Base-by-base conservation (phyloP, 345 rosid genomes). In the Lagerstroemia speciosa region DNA sequence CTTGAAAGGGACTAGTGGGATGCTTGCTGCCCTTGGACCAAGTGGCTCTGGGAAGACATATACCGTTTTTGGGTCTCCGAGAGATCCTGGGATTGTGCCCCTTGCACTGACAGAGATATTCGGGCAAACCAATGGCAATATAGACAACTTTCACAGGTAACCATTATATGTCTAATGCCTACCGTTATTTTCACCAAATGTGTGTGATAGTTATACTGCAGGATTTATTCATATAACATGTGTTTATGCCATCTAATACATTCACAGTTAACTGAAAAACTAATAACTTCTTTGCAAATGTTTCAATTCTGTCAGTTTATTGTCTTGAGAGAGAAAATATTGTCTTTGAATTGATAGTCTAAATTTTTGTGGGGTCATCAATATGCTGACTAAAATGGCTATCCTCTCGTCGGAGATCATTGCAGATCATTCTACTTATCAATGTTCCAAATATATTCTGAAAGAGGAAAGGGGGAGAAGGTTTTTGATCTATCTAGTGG, bases 31-130 rank as follows among this genome's bases (percentile, higher is more conserved):
- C 0, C 64, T 91, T 70, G 98, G 96, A 43, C 91, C 96, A 55
- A 91, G 92, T 19, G 97, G 96, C 68, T 91, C 98, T 0, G 97
- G 98, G 50, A 93, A 93, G 84, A 93, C 98, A 26, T 91, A 91
- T 67, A 93, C 98, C 0, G 90, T 93, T 64, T 93, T 93, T 37
- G 97, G 97, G 57, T 81, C 69, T 70, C 76, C 83, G 0, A 79
- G 81, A 74, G 83, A 91, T 38, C 97, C 96, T 20, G 98, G 98
- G 24, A 83, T 91, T 83, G 89, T 93, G 60, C 88, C 92, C 3
- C 86, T 81, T 41, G 83, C 84, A 0, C 84, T 93, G 52, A 73
- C 80, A 70, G 80, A 82, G 27, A 83, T 93, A 74, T 89, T 93
- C 76, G 79, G 68, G 24, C 73, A 65, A 66, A 64, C 17, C 0